Evolutionary conservation across 2,329 filamentous ascomycete genomes (phyloP).

Genomic region (Fusarium concolor): DNA sequence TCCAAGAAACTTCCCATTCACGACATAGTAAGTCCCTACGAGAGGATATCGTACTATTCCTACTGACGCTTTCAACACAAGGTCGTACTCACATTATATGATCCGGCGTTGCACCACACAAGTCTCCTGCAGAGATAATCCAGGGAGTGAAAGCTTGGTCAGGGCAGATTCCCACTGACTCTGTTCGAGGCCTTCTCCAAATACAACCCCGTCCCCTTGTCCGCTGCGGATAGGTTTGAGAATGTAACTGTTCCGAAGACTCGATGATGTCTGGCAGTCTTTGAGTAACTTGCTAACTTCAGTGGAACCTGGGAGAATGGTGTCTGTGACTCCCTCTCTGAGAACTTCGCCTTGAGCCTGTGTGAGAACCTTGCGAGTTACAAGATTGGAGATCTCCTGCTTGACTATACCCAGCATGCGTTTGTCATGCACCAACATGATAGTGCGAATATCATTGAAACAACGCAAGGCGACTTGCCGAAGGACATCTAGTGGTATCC

Average conservation of each 20-base stretch:
- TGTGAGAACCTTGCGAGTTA: constrained; percentile 44
- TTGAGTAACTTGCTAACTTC: constrained; percentile 41
- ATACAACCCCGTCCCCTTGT: constrained; percentile 55
- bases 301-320: constrained; percentile 48
- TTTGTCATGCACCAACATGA: constrained; percentile 57
- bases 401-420: constrained; percentile 55
- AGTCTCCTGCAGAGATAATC: neutral
- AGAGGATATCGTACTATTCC: constrained; percentile 46
- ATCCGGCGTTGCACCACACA: constrained; percentile 51
- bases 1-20: constrained; percentile 46
- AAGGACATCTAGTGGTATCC: constrained; percentile 48
- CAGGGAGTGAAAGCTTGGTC: neutral
- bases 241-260: constrained; percentile 47
- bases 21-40: constrained; percentile 51
- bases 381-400: constrained; percentile 49
- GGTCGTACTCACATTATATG: constrained; percentile 47
- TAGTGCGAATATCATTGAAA: constrained; percentile 56
- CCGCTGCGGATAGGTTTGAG: constrained; percentile 55
- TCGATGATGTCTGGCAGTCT: constrained; percentile 17
- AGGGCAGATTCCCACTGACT: constrained; percentile 48
- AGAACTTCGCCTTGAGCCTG: constrained; percentile 44
- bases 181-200: constrained; percentile 51
- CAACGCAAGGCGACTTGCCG: constrained; percentile 53
- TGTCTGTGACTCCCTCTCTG: constrained; percentile 49
- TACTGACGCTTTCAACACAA: constrained; percentile 46